These are phyloP conservation scores for Talaromyces liani DNA, from an alignment of 495 filamentous ascomycete genomes.

Conservation along the genomic window DNA sequence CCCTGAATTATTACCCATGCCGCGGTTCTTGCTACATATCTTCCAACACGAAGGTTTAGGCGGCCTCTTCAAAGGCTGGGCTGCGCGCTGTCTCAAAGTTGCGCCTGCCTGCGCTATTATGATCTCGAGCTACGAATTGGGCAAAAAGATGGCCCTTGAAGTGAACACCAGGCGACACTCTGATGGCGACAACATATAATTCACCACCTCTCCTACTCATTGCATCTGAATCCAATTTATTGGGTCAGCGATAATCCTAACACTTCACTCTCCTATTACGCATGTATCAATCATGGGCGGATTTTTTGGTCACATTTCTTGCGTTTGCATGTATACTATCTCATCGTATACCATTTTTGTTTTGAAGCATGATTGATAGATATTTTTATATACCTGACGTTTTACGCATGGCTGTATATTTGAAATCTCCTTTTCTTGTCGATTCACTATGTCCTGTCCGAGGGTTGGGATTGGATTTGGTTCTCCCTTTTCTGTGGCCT, in stretches of 20 bases:
- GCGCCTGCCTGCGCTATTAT: slow-evolving; percentile 98
- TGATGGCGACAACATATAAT: slow-evolving; percentile 8
- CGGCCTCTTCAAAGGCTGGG: slow-evolving; percentile 86
- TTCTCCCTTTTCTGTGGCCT: too few relatives aligned
- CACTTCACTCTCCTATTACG: background rate
- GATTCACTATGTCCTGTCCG: background rate
- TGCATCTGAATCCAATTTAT: background rate
- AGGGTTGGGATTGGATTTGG: too few relatives aligned
- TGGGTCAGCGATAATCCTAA: background rate
- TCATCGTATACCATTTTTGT: background rate
- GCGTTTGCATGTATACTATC: background rate
- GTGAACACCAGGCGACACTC: slow-evolving; percentile 62
- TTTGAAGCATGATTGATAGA: background rate
- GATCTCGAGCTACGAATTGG: slow-evolving; percentile 95
- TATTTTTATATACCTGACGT: background rate
- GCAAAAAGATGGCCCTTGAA: slow-evolving; percentile 76
- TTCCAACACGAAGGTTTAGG: slow-evolving; percentile 72
- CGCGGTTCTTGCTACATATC: slow-evolving; percentile 76
- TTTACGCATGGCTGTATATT: background rate
- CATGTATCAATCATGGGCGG: background rate
- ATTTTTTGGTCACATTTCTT: background rate
- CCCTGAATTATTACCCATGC: slow-evolving; percentile 69
- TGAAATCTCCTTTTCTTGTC: background rate
- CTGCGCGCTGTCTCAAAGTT: slow-evolving; percentile 85
- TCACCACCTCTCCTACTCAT: background rate